Percentiles rank a stretch among this genome's conserved stretches.
Evolutionary conservation across 208 protist genomes (phyloP).

Genomic region (Trypanosoma avium): DNA sequence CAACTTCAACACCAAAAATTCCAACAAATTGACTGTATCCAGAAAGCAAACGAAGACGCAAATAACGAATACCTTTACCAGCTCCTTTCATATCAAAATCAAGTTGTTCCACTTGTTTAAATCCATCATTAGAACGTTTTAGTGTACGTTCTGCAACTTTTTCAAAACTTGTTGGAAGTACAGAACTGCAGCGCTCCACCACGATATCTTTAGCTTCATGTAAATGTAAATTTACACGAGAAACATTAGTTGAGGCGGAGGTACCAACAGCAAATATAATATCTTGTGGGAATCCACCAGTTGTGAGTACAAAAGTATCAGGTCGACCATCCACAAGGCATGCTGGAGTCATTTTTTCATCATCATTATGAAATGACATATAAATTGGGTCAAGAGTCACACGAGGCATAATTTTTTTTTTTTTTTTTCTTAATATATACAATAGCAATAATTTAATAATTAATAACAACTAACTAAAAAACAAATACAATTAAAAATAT

Average conservation of each 20-base stretch:
- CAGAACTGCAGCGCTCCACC: slow-evolving; percentile 33
- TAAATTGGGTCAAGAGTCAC: slow-evolving; percentile 67
- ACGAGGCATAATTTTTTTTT: slow-evolving; percentile 17
- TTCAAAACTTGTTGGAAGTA: slow-evolving; percentile 36
- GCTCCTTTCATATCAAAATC: slow-evolving; percentile 55
- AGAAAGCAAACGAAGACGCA: slow-evolving; percentile 64
- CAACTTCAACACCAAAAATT: slow-evolving; percentile 56
- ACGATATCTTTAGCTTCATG: slow-evolving; percentile 78
- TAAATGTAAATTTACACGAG: slow-evolving; percentile 42
- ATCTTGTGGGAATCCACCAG: slow-evolving; percentile 83
- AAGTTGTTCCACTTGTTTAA: slow-evolving; percentile 57
- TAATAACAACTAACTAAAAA: too few species aligned
- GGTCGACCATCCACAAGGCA: slow-evolving; percentile 41
- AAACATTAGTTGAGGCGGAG: slow-evolving; percentile 55
- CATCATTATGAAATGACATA: slow-evolving; percentile 75
- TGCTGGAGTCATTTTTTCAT: slow-evolving; percentile 32
- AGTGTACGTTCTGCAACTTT: slow-evolving; percentile 56
- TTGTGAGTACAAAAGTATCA: slow-evolving; percentile 78
- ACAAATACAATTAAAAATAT: too few species aligned
- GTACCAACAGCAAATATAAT: slow-evolving; percentile 65
- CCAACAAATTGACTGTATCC: slow-evolving; percentile 85
- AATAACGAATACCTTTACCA: slow-evolving; percentile 51
- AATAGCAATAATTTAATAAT: neutral
- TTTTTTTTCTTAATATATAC: slow-evolving; percentile 6
- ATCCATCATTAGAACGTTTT: slow-evolving; percentile 18